Percentiles rank a stretch among this genome's conserved stretches.
phyloP scores from a whole-genome alignment of 768 basidiomycete genomes.

The Boletus coccyginus region DNA sequence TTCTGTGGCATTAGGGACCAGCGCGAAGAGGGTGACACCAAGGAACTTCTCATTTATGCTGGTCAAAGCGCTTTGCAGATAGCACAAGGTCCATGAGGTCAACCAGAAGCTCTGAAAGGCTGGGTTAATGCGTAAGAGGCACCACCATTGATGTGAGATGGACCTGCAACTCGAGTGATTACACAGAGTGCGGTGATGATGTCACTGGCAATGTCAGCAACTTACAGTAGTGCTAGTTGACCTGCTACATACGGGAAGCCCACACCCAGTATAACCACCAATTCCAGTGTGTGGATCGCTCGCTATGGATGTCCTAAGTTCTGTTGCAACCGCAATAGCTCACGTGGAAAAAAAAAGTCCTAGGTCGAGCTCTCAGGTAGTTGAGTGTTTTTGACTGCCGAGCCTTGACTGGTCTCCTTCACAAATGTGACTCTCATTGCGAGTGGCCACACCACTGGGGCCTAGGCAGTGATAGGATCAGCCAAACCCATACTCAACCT shows the following conservation, averaged over 20 bases:
- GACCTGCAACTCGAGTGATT: constrained; percentile 75
- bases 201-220: too few relatives aligned
- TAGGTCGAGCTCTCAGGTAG: too few relatives aligned
- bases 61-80: constrained; percentile 63
- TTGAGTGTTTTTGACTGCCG: constrained; percentile 55
- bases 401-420: constrained; percentile 33
- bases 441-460: too few relatives aligned
- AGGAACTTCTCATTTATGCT: constrained; percentile 98
- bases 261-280: too few relatives aligned
- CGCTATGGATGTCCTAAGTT: too few relatives aligned
- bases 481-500: neutral
- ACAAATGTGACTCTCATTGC: too few relatives aligned
- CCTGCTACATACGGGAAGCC: too few relatives aligned
- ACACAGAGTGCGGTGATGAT: constrained; percentile 80
- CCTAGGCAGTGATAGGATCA: too few relatives aligned
- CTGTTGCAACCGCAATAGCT: too few relatives aligned
- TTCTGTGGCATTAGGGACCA: constrained; percentile 98
- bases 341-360: too few relatives aligned
- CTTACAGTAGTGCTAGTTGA: too few relatives aligned
- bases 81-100: constrained; percentile 93
- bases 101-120: constrained; percentile 91
- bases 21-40: constrained; percentile 92
- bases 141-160: constrained; percentile 23
- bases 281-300: too few relatives aligned
- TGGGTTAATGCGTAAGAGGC: constrained; percentile 1